These are phyloP conservation scores for Cubamyces sp. DNA, from an alignment of 768 basidiomycete species.

Conservation along the genomic window DNA sequence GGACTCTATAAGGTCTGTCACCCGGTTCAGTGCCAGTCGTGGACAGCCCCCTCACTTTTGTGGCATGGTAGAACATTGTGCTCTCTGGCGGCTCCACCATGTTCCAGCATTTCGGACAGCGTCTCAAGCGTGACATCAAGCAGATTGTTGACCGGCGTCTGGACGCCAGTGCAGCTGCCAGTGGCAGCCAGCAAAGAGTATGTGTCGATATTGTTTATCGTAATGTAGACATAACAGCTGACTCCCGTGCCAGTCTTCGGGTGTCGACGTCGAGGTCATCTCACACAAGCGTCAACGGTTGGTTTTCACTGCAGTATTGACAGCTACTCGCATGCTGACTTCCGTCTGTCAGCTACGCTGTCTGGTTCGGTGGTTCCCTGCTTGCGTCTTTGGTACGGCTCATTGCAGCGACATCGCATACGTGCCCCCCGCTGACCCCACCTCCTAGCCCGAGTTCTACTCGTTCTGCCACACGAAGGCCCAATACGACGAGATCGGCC, in stretches of 20 bases:
- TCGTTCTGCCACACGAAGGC: constrained; percentile 92
- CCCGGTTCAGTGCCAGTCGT: neutral
- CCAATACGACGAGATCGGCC: constrained; percentile 92
- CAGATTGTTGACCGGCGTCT: constrained; percentile 91
- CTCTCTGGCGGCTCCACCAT: constrained; percentile 97
- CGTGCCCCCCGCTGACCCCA: neutral
- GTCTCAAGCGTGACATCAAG: constrained; percentile 94
- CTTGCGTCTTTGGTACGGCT: constrained; percentile 84
- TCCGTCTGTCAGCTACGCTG: constrained; percentile 66
- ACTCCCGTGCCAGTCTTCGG: constrained; percentile 69
- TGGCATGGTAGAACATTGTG: constrained; percentile 80
- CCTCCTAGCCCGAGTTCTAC: constrained; percentile 88
- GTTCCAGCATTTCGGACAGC: constrained; percentile 98
- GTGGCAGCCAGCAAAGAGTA: constrained; percentile 79
- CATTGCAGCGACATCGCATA: neutral
- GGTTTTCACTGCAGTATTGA: constrained; percentile 22
- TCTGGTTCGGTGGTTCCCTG: constrained; percentile 97
- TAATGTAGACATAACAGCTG: neutral
- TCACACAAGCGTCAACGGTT: constrained; percentile 96
- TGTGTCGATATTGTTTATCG: constrained; percentile 25
- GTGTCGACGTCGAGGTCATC: constrained; percentile 98
- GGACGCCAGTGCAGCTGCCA: constrained; percentile 71
- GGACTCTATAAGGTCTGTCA: constrained; percentile 86
- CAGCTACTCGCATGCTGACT: constrained; percentile 1
- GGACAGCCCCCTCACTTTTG: neutral